Base-by-base conservation (phyloP, 176 grass and related monocot species). In the Juncus effusus region DNA sequence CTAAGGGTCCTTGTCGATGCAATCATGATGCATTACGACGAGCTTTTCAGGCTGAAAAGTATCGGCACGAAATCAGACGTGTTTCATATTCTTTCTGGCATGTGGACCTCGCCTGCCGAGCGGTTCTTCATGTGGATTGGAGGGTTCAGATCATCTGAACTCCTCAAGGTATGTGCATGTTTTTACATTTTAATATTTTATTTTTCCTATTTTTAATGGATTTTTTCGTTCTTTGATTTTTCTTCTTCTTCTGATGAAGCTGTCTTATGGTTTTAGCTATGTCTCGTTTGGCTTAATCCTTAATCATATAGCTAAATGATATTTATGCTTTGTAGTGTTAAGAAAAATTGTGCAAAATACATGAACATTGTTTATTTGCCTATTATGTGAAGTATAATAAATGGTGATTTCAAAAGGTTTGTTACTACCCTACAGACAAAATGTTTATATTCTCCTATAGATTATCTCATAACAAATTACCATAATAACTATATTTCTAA, bases 101-200 rank as follows among this genome's bases (percentile, higher is more conserved):
- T 99, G 94, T 99, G 94, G 94, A 42, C 82, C 41, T 82, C 80
- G 64, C 94, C 94, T 0, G 94, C 85, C 0, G 94, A 99, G 73
- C 83, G 94, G 1, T 89, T 90, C 64, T 99, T 99, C 78, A 93
- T 99, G 94, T 99, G 88, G 94, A 75, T 99, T 7, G 94, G 94
- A 7, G 94, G 85, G 12, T 92, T 93, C 64, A 85, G 88, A 1
- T 82, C 94, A 4, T 97, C 94, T 13, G 94, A 97, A 40, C 78
- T 97, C 35, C 77, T 97, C 12, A 86, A 83, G 85, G 88, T 85
- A 58, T 7, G 19, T 28, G 19, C 0, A 28, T 4, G 7, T 6
- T 7, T 36, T 47, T 6, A 41, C 45, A 14, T 76, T n/a, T n/a
- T 3, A 10, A 7, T 11, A 67, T 42, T 40, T n/a, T 51, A 11